Percentiles rank a stretch among this genome's conserved stretches.
phyloP scores from a whole-genome alignment of 257 asterid species.

The Leonotis leonurus region DNA sequence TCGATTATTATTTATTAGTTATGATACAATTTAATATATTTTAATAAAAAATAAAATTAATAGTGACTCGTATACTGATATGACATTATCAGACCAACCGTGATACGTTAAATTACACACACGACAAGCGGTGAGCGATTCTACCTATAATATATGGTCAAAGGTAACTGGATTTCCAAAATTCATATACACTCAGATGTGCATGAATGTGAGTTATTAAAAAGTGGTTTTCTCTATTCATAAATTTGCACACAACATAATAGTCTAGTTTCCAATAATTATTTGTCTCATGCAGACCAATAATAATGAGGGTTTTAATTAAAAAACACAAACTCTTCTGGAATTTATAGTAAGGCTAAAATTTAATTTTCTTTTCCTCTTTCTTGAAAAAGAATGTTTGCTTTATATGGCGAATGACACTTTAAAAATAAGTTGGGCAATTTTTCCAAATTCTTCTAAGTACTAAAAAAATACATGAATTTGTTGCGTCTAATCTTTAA shows the following conservation, averaged over 20 bases:
- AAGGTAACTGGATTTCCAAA: too few species aligned
- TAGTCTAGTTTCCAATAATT: not conserved
- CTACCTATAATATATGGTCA: too few species aligned
- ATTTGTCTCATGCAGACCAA: not conserved
- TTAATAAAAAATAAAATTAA: too few species aligned
- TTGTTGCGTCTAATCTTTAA: slow-evolving; percentile 12
- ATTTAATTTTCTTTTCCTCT: too few species aligned
- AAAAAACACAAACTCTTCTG: not conserved
- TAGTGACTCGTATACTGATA: too few species aligned
- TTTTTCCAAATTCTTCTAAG: not conserved
- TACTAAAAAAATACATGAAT: not conserved
- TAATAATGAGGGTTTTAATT: not conserved
- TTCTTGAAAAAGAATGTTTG: not conserved
- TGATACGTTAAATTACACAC: too few species aligned
- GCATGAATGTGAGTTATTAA: not conserved
- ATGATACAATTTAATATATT: too few species aligned
- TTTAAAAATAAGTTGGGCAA: not conserved
- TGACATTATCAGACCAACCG: too few species aligned
- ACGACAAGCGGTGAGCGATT: too few species aligned
- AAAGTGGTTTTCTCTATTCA: too few species aligned
- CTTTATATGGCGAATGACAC: slow-evolving; percentile 6
- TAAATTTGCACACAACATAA: not conserved
- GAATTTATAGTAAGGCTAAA: too few species aligned
- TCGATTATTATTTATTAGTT: too few species aligned
- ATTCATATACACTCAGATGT: not conserved